Conservation (phyloP, 192 early-diverging fungal species). For the Backusella circina region DNA sequence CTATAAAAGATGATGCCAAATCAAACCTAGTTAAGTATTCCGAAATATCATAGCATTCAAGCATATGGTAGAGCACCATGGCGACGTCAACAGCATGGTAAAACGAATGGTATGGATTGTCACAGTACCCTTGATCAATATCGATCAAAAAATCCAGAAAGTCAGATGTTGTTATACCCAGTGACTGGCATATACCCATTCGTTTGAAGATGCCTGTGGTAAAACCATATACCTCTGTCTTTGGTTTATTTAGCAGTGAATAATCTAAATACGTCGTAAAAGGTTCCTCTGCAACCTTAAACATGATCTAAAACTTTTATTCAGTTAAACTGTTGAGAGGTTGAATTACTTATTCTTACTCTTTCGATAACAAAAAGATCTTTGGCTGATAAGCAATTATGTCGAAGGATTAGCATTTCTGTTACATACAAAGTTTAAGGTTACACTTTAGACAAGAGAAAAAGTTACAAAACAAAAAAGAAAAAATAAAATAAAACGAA, state of each 20-base stretch:
- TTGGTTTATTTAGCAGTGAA: conserved; percentile 63
- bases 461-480: not conserved
- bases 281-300: conserved; percentile 41
- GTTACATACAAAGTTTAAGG: not conserved
- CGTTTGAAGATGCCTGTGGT: conserved; percentile 75
- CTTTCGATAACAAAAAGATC: conserved; percentile 58
- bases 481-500: not conserved
- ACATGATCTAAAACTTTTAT: conserved; percentile 35
- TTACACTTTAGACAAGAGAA: not conserved
- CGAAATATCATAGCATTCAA: conserved; percentile 61
- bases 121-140: conserved; percentile 72
- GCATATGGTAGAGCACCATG: conserved; percentile 74
- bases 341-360: conserved; percentile 28
- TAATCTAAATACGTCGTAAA: conserved; percentile 36
- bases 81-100: conserved; percentile 90
- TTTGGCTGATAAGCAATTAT: conserved; percentile 46
- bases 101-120: conserved; percentile 89
- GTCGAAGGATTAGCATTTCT: conserved; percentile 44
- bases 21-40: conserved; percentile 68
- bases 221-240: conserved; percentile 79
- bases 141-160: conserved; percentile 85
- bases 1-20: conserved; percentile 70
- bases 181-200: conserved; percentile 55
- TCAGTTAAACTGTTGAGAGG: not conserved
- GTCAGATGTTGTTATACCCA: conserved; percentile 56